Base-by-base conservation (phyloP, 225 moss, liverwort and hornwort species). In the Bryum argenteum region DNA sequence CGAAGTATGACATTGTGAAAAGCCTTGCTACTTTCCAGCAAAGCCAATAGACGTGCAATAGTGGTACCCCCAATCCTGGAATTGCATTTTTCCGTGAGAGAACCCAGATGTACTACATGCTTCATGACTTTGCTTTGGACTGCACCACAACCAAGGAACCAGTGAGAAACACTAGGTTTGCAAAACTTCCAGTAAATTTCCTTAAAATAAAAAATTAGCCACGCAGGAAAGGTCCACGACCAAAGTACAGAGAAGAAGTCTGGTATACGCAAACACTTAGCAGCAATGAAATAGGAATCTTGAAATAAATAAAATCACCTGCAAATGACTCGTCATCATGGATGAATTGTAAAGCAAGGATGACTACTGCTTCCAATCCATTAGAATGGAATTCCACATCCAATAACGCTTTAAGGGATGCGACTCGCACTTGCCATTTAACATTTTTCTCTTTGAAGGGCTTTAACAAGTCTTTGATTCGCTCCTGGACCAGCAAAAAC, bases 121-220 rank as follows among this genome's bases (percentile, higher is more conserved):
- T 87, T 85, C 90, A 98, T 85, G 60, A 94, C 71, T 74, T 94
- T 98, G 81, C 85, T 83, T 80, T 92, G 94, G 77, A 92, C 97
- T 97, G 91, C 83, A 93, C n/a, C 45, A 69, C 20, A 19, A 70
- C 63, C 75, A 76, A 54, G 33, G 55, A 20, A 70, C 22, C 52
- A 61, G 63, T 77, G 54, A 75, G 60, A 71, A 70, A 43, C 38
- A 59, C 26, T 58, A 50, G 18, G 64, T 18, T 41, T 50, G 48
- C 40, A 18, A 26, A 69, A 17, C 61, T 73, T 55, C 38, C 44
- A 10, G 39, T 53, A 58, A 12, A 48, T 60, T 47, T 22, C 65
- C 59, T 54, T 20, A 66, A 66, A 68, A 23, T n/a, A 65, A 68
- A 43, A 59, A 55, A 47, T 20, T 22, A 39, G 73, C 37, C 43